These are phyloP conservation scores for Prunus mira DNA, from an alignment of 306 rosid species.

Conservation along the genomic window DNA sequence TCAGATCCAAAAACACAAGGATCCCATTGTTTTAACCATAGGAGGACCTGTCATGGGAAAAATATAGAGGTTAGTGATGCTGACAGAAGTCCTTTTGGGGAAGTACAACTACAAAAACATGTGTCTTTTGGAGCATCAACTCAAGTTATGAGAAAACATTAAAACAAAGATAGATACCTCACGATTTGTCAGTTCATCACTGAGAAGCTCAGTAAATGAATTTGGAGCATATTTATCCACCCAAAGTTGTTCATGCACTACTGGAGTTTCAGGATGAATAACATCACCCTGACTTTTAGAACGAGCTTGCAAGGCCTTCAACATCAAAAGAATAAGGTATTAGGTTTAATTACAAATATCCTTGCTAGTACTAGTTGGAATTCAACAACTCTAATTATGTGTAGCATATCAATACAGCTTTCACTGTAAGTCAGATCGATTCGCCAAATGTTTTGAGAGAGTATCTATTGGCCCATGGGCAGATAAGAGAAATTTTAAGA, in stretches of 20 bases:
- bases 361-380: constrained; percentile 6
- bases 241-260: constrained; percentile 71
- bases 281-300: constrained; percentile 45
- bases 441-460: background rate
- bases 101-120: constrained; percentile 4
- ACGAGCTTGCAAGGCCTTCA: constrained; percentile 68
- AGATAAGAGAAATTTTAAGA: background rate
- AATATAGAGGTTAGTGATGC: constrained; percentile 11
- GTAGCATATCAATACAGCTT: background rate
- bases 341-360: constrained; percentile 4
- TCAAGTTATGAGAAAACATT: constrained; percentile 8
- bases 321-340: constrained; percentile 19
- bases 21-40: constrained; percentile 98
- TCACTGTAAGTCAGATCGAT: background rate
- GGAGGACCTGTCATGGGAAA: constrained; percentile 59
- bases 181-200: constrained; percentile 96
- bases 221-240: constrained; percentile 93
- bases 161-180: constrained; percentile 50
- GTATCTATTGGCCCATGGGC: background rate
- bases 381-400: background rate
- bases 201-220: constrained; percentile 90
- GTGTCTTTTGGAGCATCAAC: constrained; percentile 8
- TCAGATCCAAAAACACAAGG: constrained; percentile 84
- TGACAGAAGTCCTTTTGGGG: background rate
- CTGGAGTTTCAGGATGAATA: constrained; percentile 49